These are phyloP conservation scores for Peniophora sp. DNA, from an alignment of 1,284 basidiomycete genomes.

Conservation along the genomic window DNA sequence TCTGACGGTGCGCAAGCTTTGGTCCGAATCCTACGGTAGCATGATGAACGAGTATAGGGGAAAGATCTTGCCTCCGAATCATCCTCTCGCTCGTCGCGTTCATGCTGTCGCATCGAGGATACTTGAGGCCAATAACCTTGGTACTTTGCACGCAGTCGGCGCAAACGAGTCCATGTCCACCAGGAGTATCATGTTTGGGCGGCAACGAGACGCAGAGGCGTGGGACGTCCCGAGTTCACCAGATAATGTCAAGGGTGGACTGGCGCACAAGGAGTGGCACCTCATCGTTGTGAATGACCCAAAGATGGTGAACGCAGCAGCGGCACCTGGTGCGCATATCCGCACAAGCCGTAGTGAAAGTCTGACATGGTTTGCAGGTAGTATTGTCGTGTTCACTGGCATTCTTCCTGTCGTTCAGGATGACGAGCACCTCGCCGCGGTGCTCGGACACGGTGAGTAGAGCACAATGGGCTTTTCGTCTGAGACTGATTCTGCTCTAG, in stretches of 20 bases:
- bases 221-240: conserved; percentile 17
- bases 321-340: conserved; percentile 50
- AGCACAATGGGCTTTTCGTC: background rate
- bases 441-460: conserved; percentile 77
- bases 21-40: conserved; percentile 39
- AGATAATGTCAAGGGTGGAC: conserved; percentile 16
- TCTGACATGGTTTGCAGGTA: conserved; percentile 28
- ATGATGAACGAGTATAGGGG: conserved; percentile 48
- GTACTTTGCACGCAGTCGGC: conserved; percentile 37
- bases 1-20: conserved; percentile 29
- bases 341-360: no score
- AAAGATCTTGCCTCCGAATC: conserved; percentile 59
- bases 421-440: conserved; percentile 80
- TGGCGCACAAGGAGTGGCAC: conserved; percentile 50
- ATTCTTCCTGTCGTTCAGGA: conserved; percentile 77
- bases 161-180: background rate
- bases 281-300: conserved; percentile 78
- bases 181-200: conserved; percentile 1
- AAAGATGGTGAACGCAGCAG: conserved; percentile 75
- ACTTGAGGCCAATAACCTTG: conserved; percentile 66
- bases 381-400: conserved; percentile 86
- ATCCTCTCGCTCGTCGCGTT: conserved; percentile 62
- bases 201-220: conserved; percentile 4
- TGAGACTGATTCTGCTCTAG: conserved; percentile 27
- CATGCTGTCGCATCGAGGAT: conserved; percentile 68